Conservation (phyloP, 164 flowering plant genomes). For the Liquidambar formosana region DNA sequence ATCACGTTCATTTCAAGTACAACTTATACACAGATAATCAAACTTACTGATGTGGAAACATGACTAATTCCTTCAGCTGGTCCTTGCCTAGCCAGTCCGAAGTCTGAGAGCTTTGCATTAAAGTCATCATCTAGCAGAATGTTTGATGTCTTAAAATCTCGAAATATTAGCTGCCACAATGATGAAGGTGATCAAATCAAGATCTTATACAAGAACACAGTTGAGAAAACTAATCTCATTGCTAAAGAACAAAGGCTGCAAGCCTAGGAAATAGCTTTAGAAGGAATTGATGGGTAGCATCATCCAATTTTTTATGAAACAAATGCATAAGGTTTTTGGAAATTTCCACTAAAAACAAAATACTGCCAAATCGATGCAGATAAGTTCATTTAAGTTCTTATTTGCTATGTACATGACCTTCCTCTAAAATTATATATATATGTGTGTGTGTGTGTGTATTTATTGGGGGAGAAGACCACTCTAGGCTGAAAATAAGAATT, state of each 20-base stretch:
- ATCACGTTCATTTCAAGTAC: not conserved
- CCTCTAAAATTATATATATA: too few relatives aligned
- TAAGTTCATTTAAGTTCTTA: not conserved
- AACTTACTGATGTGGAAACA: conserved; percentile 82
- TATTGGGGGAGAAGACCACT: too few relatives aligned
- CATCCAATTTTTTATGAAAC: not conserved
- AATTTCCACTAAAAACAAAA: not conserved
- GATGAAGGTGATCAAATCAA: conserved; percentile 5
- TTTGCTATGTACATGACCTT: not conserved
- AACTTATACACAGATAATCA: not conserved
- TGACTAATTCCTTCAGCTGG: conserved; percentile 82
- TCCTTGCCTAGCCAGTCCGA: conserved; percentile 93
- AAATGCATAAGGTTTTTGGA: not conserved
- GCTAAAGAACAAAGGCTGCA: not conserved
- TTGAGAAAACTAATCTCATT: not conserved
- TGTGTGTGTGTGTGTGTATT: too few relatives aligned
- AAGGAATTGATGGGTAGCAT: not conserved
- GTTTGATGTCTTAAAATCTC: conserved; percentile 92
- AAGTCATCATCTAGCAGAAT: conserved; percentile 82
- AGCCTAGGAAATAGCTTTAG: not conserved
- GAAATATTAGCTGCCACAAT: conserved; percentile 75
- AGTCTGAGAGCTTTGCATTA: conserved; percentile 92
- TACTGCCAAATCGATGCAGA: not conserved
- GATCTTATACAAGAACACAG: not conserved
- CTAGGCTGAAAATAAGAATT: too few relatives aligned